phyloP scores from a whole-genome alignment of 805 yeast genomes.

The Saturnispora saitoi region DNA sequence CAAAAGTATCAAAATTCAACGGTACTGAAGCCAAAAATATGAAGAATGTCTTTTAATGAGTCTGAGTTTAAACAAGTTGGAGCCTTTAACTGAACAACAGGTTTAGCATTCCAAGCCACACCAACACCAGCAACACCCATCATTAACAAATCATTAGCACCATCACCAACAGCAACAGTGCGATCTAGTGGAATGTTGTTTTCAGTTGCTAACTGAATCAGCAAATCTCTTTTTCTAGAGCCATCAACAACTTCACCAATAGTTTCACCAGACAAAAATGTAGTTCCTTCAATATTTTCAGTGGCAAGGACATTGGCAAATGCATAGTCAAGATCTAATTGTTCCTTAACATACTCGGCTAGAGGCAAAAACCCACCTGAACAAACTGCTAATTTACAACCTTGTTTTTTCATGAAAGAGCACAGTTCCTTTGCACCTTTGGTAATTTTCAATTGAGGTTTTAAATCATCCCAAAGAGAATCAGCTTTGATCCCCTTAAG shows the following conservation, averaged over 20 bases:
- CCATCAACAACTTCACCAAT: conserved; percentile 84
- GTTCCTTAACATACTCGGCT: conserved; percentile 63
- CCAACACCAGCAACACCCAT: conserved; percentile 91
- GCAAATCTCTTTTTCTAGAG: conserved; percentile 63
- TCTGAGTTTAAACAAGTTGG: conserved; percentile 72
- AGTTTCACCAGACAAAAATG: conserved; percentile 63
- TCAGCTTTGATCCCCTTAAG: conserved; percentile 72
- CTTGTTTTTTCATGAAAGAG: conserved; percentile 47
- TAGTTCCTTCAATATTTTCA: conserved; percentile 32
- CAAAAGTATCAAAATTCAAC: conserved; percentile 34
- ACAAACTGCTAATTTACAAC: conserved; percentile 72
- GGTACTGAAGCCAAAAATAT: conserved; percentile 68
- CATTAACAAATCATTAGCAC: conserved; percentile 92
- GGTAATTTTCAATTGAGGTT: conserved; percentile 63
- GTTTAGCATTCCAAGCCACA: conserved; percentile 96
- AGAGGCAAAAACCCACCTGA: conserved; percentile 93
- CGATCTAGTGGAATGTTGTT: conserved; percentile 42
- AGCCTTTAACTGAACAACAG: conserved; percentile 76
- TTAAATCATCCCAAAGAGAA: conserved; percentile 70
- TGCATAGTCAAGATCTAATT: conserved; percentile 74
- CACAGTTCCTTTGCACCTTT: conserved; percentile 76
- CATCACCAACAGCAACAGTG: conserved; percentile 89
- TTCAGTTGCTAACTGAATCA: conserved; percentile 49
- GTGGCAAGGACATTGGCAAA: conserved; percentile 65
- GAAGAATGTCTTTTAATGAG: conserved; percentile 67